phyloP scores from a whole-genome alignment of 768 basidiomycete species.

The Macrolepiota fuliginosa region DNA sequence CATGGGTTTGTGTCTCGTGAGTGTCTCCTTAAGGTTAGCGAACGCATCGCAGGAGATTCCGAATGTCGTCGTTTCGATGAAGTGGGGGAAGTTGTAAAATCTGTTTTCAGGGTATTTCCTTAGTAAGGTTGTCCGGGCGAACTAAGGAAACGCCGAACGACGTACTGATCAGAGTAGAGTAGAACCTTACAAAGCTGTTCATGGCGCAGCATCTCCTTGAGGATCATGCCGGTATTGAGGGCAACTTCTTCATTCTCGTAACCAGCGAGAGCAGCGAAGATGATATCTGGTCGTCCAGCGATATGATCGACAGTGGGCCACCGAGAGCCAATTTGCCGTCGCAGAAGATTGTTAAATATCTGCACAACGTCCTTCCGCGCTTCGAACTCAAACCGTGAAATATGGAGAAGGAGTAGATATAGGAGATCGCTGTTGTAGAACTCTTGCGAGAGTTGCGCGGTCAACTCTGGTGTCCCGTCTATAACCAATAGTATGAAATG shows the following conservation, averaged over 20 bases:
- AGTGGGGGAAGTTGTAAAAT: constrained; percentile 95
- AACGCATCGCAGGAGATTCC: constrained; percentile 98
- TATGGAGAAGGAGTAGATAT: constrained; percentile 73
- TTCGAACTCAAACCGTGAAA: constrained; percentile 92
- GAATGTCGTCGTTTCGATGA: constrained; percentile 97
- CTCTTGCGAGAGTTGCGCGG: constrained; percentile 95
- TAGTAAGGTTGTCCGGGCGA: constrained; percentile 6
- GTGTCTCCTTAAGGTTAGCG: constrained; percentile 94
- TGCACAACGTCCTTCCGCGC: constrained; percentile 83
- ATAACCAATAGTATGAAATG: constrained; percentile 8
- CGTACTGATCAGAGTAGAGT: constrained; percentile 92
- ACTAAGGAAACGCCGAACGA: constrained; percentile 17
- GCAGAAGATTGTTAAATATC: constrained; percentile 85
- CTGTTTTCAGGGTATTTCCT: constrained; percentile 36
- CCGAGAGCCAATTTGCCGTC: constrained; percentile 89
- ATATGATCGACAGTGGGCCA: constrained; percentile 98
- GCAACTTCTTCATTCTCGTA: constrained; percentile 97
- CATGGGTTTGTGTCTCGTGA: constrained; percentile 97
- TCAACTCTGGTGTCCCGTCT: constrained; percentile 86
- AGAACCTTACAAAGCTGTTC: constrained; percentile 89
- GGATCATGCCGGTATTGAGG: constrained; percentile 96
- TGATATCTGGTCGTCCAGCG: constrained; percentile 64
- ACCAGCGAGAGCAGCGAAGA: constrained; percentile 84
- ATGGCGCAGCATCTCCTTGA: constrained; percentile 95
- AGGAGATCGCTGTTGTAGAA: constrained; percentile 91